Conservation (phyloP, 352 stramenopile genomes). For the Phytophthora hibernalis region DNA sequence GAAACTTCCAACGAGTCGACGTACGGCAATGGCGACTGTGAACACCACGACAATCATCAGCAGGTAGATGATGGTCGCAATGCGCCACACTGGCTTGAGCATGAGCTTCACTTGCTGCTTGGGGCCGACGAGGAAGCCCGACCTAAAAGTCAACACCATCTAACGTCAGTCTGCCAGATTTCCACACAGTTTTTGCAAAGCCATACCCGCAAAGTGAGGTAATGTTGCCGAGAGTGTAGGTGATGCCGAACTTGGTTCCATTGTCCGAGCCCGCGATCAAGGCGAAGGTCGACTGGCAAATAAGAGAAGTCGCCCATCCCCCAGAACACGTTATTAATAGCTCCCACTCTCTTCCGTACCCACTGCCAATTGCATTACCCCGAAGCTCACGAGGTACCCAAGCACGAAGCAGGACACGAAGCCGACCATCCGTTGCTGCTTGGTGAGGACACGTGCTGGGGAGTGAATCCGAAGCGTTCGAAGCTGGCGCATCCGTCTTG, state of each 20-base stretch:
- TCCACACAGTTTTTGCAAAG: background rate
- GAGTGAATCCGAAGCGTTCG: conserved; percentile 42
- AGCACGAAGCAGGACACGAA: conserved; percentile 83
- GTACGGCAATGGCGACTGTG: conserved; percentile 69
- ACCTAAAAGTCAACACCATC: conserved; percentile 38
- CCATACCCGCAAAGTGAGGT: conserved; percentile 84
- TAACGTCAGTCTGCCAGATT: conserved; percentile 1
- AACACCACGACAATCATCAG: conserved; percentile 82
- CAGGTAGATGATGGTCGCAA: conserved; percentile 80
- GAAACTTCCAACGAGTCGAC: background rate
- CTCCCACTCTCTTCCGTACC: conserved; percentile 3
- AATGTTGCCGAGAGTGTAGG: conserved; percentile 84
- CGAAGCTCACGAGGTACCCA: conserved; percentile 86
- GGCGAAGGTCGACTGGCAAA: conserved; percentile 77
- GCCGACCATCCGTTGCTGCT: conserved; percentile 72
- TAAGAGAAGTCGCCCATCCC: conserved; percentile 5
- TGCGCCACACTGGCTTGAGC: conserved; percentile 82
- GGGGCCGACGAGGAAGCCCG: conserved; percentile 82
- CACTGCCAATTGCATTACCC: conserved; percentile 46
- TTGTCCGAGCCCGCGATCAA: conserved; percentile 72
- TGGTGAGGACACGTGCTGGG: conserved; percentile 70
- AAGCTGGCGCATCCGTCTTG: conserved; percentile 4
- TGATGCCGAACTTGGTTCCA: conserved; percentile 83
- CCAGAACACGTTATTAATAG: conserved; percentile 10
- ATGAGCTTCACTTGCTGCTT: conserved; percentile 88